Conservation (phyloP, 2,329 filamentous ascomycete genomes). For the Nigrospora sphaerica region DNA sequence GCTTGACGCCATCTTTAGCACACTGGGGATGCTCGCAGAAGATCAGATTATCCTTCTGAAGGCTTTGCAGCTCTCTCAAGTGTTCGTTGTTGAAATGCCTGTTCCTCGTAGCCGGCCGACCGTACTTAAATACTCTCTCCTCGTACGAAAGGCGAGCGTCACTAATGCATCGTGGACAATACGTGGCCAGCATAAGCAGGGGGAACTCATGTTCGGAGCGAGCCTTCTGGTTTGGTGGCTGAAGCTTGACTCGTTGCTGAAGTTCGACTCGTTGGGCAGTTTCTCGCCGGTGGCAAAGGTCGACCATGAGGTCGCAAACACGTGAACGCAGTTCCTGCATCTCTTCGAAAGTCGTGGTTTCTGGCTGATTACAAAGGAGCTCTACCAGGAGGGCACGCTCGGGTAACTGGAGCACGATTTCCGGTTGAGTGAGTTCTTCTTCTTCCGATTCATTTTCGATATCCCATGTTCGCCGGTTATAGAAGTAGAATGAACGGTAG, state of each 20-base stretch:
- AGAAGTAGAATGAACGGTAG: slow-evolving; percentile 21
- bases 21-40: slow-evolving; percentile 9
- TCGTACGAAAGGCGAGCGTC: slow-evolving; percentile 8
- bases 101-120: too few species aligned
- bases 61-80: slow-evolving; percentile 8
- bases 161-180: slow-evolving; percentile 12
- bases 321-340: too few species aligned
- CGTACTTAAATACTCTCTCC: too few species aligned
- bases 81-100: too few species aligned
- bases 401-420: slow-evolving; percentile 8
- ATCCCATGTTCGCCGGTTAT: slow-evolving; percentile 17
- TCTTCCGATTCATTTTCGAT: slow-evolving; percentile 16
- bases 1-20: slow-evolving; percentile 6
- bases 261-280: slow-evolving; percentile 3
- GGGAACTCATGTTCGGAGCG: slow-evolving; percentile 7
- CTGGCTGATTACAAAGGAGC: slow-evolving; percentile 8
- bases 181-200: slow-evolving; percentile 10
- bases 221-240: slow-evolving; percentile 4
- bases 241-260: slow-evolving; percentile 3
- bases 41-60: slow-evolving; percentile 6
- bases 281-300: slow-evolving; percentile 5
- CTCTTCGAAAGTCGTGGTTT: too few species aligned
- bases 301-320: slow-evolving; percentile 6
- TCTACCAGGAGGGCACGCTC: slow-evolving; percentile 10
- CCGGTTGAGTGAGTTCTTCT: slow-evolving; percentile 8